Percentiles rank a stretch among this genome's conserved stretches.
Evolutionary conservation across 1,284 basidiomycete genomes (phyloP).

Genomic region (Sanghuangporus weigelae): DNA sequence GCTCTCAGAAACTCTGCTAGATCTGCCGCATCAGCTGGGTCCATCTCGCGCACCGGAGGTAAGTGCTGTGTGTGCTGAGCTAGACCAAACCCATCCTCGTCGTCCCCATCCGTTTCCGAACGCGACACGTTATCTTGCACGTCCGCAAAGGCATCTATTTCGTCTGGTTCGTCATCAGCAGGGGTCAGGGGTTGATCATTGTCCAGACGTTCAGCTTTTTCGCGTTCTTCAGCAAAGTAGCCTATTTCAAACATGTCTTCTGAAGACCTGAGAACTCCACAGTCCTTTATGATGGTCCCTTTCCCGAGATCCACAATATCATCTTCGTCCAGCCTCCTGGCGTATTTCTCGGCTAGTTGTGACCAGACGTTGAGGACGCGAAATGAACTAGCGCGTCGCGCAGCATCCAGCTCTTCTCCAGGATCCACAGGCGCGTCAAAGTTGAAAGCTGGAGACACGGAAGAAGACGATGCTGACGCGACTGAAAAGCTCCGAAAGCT

Average conservation of each 20-base stretch:
- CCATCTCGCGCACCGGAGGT: conserved; percentile 39
- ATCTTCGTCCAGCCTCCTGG: conserved; percentile 62
- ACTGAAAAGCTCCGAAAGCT: conserved; percentile 6
- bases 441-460: conserved; percentile 1
- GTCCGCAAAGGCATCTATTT: conserved; percentile 36
- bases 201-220: conserved; percentile 25
- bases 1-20: conserved; percentile 61
- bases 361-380: conserved; percentile 61
- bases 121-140: conserved; percentile 30
- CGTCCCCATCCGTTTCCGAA: conserved; percentile 27
- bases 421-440: conserved; percentile 7
- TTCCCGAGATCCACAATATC: conserved; percentile 67
- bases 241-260: conserved; percentile 41
- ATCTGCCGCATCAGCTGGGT: conserved; percentile 49
- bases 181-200: conserved; percentile 21
- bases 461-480: neutral
- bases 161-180: conserved; percentile 33
- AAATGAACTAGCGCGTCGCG: conserved; percentile 48
- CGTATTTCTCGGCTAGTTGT: conserved; percentile 59
- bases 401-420: conserved; percentile 41
- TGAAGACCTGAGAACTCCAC: conserved; percentile 52
- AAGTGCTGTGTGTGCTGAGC: conserved; percentile 23
- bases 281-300: conserved; percentile 55
- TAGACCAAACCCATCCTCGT: conserved; percentile 20
- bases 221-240: conserved; percentile 31